A percentile compares a stretch with the other conserved stretches of the same genome.
Evolutionary conservation across 2,329 filamentous ascomycete species (phyloP).

Genomic region (Zarea fungicola): DNA sequence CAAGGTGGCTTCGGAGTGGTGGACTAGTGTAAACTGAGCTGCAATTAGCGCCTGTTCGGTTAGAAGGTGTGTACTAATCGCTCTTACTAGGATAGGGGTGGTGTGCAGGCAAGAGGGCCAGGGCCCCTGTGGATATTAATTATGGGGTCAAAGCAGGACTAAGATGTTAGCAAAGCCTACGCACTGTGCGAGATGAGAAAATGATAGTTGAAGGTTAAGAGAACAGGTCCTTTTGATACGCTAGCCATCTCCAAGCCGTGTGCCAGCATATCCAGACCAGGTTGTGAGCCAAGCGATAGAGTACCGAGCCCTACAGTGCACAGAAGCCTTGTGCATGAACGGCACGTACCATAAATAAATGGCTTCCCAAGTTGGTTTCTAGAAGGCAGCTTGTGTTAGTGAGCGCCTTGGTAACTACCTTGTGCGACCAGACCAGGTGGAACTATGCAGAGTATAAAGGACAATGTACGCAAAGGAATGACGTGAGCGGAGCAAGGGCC

Average conservation of each 20-base stretch:
- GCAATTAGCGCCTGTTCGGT: conserved; percentile 7
- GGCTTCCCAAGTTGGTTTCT: no score
- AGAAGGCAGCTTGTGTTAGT: no score
- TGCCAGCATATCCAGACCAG: no score
- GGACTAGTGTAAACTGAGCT: conserved; percentile 1
- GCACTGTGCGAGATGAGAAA: conserved; percentile 11
- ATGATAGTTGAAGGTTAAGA: not conserved
- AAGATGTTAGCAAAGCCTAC: conserved; percentile 7
- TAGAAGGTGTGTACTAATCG: conserved; percentile 9
- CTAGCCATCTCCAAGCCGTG: not conserved
- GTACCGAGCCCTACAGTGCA: no score
- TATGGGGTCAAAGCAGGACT: conserved; percentile 7
- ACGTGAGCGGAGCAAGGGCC: no score
- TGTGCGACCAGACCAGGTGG: no score
- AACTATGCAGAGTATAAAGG: no score
- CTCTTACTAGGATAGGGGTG: conserved; percentile 9
- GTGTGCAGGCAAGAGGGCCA: conserved; percentile 3
- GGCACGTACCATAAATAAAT: no score
- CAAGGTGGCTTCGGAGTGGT: conserved; percentile 9
- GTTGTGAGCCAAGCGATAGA: no score
- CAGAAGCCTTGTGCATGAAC: no score
- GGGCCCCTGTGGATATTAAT: conserved; percentile 7
- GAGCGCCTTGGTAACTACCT: no score
- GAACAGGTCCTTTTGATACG: not conserved
- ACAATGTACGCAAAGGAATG: no score